Base-by-base conservation (phyloP, 768 basidiomycete genomes). In the Agrocybe praecox region DNA sequence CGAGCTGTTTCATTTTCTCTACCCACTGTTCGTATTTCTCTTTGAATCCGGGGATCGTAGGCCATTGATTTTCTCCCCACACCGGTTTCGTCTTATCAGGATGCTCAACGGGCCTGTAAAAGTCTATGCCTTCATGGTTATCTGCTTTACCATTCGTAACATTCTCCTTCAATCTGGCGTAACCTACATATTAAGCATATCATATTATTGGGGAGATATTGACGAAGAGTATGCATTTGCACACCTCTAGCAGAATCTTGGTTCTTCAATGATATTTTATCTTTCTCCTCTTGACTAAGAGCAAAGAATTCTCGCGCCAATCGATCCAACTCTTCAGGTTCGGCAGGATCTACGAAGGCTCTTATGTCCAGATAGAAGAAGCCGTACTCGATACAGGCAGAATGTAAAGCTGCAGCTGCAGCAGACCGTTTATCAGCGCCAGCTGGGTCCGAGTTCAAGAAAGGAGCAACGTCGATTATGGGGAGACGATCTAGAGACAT, bases 1-100 rank as follows among this genome's bases (percentile, higher is more conserved):
- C 95, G 2, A 96, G 74, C 2, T 62, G 72, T 69, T 90, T 89
- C 95, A 96, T 96, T 78, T 90, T 94, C 63, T 84, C 82, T 2
- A 90, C 75, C 93, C 94, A 96, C 6, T 62, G 65, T 55, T 90
- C 85, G 62, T 89, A 90, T 61, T 80, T 87, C 34, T 80, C 76
- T 55, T 70, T 76, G 65, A 95, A 94, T 0, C 67, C 71, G 1
- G 86, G 76, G 2, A 82, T 57, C 2, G 65, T 62, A 0, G 94
- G 94, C 89, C 92, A 96, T 57, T 92, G 93, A 66, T 96, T 97
- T 69, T 86, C 84, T 12, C 94, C 94, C 85, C 89, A 88, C 0
- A 96, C 70, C 0, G 85, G 82, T 51, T 83, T 84, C 9, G 82
- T 79, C 71, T 82, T 90, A 67, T 93, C 86, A 0, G 89, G 86